Base-by-base conservation (phyloP, 352 stramenopile genomes). In the Globisporangium cylindrosporum region DNA sequence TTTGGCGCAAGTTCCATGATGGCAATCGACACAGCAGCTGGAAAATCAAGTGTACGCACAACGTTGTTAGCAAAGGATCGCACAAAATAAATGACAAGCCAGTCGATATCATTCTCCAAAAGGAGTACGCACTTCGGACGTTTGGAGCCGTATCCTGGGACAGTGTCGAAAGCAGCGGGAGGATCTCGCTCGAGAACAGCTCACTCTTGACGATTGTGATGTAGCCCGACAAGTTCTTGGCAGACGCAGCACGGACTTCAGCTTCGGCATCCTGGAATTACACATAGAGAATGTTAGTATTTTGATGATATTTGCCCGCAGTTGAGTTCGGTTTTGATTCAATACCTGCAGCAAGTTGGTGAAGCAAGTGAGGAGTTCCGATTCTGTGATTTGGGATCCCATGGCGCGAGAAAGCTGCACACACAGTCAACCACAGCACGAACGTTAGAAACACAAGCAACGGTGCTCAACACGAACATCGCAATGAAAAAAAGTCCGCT, bases 1-100 rank as follows among this genome's bases (percentile, higher is more conserved):
- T 98, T 97, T 32, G 87, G 92, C 20, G 93, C 81, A 12, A 98
- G 90, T 78, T 98, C 95, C 94, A 98, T 98, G 73, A 81, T 90
- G 29, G 86, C 84, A 34, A 94, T 82, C 43, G 86, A 94, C 49
- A 93, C 86, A 56, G 86, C 84, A 67, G 86, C 86, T 93, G 64
- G 46, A 68, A 68, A 53, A 57, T 32, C 29, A 58, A 71, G 55
- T 4, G n/a, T 18, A 29, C 27, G 43, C 18, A 55, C 53, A 32
- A 43, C 20, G 8, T 53, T 29, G 29, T 55, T 8, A 56, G 27
- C 41, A 34, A 12, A 63, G 48, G 12, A 12, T 24, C 53, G 20
- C 34, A 12, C 0, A 55, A 55, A 27, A 0, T 9, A 55, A 55
- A 55, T 15, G 9, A 25, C 5, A 24, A 55, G 1, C n/a, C 48